A percentile compares a stretch with the other conserved stretches of the same genome.
Evolutionary conservation across 495 filamentous ascomycete species (phyloP).

Genomic region (Beverwykella pulmonaria): DNA sequence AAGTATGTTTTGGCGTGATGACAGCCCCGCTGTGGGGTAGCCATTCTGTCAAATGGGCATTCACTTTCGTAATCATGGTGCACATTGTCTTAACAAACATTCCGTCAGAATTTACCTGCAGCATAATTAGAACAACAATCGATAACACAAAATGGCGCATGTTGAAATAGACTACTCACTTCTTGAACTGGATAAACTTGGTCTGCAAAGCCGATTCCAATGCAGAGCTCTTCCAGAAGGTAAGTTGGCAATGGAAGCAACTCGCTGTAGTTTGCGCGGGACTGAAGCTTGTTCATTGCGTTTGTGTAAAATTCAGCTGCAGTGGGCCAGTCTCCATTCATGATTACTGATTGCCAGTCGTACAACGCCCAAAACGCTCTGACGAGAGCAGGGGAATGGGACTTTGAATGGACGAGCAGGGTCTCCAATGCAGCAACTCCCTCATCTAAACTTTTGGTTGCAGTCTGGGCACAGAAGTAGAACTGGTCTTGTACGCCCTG

Average conservation of each 20-base stretch:
- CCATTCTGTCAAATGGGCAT: background rate
- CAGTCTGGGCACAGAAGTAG: background rate
- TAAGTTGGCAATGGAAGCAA: background rate
- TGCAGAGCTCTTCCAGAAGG: background rate
- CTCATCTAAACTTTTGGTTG: background rate
- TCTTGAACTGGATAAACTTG: background rate
- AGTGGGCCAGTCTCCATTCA: background rate
- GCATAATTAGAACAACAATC: background rate
- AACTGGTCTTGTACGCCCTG: background rate
- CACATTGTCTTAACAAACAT: background rate
- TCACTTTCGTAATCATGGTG: background rate
- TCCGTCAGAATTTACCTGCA: background rate
- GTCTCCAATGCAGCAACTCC: background rate
- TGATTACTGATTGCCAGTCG: background rate
- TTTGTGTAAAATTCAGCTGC: background rate
- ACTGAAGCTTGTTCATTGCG: background rate
- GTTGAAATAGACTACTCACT: background rate
- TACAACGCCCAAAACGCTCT: background rate
- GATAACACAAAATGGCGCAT: background rate
- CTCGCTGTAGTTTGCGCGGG: background rate
- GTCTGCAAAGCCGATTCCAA: background rate
- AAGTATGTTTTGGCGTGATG: too few species aligned
- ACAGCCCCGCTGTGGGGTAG: too few species aligned
- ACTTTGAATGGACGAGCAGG: background rate
- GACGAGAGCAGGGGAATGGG: background rate